These are phyloP conservation scores for Trypanosoma mega DNA, from an alignment of 208 protist species.

Conservation along the genomic window DNA sequence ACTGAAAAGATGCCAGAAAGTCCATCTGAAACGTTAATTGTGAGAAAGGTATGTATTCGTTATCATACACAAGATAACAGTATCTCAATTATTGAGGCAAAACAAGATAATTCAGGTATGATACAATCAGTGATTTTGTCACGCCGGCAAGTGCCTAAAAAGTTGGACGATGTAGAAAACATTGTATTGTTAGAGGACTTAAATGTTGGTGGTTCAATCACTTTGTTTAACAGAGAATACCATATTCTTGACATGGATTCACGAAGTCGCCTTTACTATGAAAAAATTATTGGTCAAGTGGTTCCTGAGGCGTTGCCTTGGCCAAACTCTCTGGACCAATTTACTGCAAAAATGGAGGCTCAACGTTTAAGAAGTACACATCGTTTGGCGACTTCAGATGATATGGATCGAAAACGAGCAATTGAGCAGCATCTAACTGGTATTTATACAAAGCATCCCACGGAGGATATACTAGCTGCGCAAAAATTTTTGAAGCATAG, in stretches of 20 bases:
- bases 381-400: constrained; percentile 70
- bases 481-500: constrained; percentile 84
- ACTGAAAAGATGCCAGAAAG: constrained; percentile 66
- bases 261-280: constrained; percentile 70
- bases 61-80: constrained; percentile 83
- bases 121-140: constrained; percentile 67
- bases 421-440: constrained; percentile 84
- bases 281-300: constrained; percentile 42
- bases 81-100: constrained; percentile 67
- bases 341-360: constrained; percentile 25
- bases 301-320: constrained; percentile 37
- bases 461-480: constrained; percentile 78
- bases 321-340: constrained; percentile 54
- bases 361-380: constrained; percentile 27
- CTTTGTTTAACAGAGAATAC: constrained; percentile 72
- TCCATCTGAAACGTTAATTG: constrained; percentile 46
- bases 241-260: constrained; percentile 80
- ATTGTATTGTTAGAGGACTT: constrained; percentile 75
- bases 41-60: constrained; percentile 75
- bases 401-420: constrained; percentile 84
- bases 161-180: constrained; percentile 43
- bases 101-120: constrained; percentile 77
- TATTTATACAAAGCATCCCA: constrained; percentile 89
- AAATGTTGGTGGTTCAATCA: constrained; percentile 59
- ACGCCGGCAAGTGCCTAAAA: constrained; percentile 61